These are phyloP conservation scores for Phoenix roebelenii DNA, from an alignment of 176 grass and related monocot species.

Conservation along the genomic window DNA sequence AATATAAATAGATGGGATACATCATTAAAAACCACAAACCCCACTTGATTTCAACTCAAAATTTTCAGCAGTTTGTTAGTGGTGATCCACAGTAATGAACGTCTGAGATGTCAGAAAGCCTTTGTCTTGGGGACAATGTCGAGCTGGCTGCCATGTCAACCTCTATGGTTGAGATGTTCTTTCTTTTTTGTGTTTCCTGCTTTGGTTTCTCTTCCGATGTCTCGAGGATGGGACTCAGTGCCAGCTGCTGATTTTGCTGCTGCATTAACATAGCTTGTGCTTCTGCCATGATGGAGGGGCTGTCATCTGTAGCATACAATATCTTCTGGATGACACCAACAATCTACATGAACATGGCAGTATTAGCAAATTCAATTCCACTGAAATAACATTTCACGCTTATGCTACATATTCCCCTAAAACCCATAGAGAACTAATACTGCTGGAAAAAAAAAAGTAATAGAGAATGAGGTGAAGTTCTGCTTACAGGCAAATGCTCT, in stretches of 20 bases:
- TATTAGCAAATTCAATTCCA: too few species aligned
- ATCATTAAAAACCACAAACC: too few species aligned
- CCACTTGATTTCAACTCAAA: too few species aligned
- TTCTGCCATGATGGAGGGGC: constrained; percentile 27
- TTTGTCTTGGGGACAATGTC: constrained; percentile 31
- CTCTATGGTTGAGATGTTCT: constrained; percentile 60
- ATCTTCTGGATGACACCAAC: constrained; percentile 53
- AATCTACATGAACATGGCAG: constrained; percentile 30
- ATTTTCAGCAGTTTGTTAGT: constrained; percentile 43
- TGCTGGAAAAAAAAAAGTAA: too few species aligned
- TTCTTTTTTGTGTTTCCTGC: constrained; percentile 61
- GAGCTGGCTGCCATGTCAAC: constrained; percentile 46
- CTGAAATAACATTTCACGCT: too few species aligned
- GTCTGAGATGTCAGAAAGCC: constrained; percentile 77
- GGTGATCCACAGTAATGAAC: constrained; percentile 67
- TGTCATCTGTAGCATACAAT: constrained; percentile 61
- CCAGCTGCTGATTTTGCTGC: constrained; percentile 28
- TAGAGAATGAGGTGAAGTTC: too few species aligned
- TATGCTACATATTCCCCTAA: too few species aligned
- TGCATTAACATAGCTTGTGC: constrained; percentile 50
- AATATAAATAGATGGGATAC: too few species aligned
- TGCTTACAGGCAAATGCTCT: constrained; percentile 58
- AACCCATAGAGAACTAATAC: too few species aligned
- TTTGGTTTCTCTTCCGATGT: constrained; percentile 49
- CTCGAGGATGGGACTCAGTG: constrained; percentile 61